Evolutionary conservation across 768 basidiomycete species (phyloP), one percentile per base, ranked within the genome.

Genomic region (Neoboletus magnificus): DNA sequence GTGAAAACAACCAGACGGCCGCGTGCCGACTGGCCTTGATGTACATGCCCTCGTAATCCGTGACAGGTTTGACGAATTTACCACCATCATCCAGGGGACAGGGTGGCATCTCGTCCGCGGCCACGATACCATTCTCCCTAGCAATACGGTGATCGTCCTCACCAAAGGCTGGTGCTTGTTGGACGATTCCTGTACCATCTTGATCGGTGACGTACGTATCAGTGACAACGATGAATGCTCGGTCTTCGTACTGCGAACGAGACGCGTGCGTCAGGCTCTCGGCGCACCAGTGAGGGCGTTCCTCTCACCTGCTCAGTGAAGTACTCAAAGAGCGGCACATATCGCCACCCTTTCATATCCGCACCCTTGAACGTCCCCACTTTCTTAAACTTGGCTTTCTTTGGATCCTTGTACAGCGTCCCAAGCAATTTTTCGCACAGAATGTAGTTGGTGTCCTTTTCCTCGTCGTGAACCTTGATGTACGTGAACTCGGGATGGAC

Each of bases 61-160:
- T 77, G 4, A 98, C 94, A 64, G 92, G 90, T 43, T 82, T 79
- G 7, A 93, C 96, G 74, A 95, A 99, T 58, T 79, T 78, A 9
- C 95, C 93, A 9, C 79, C 76, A 64, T 99, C 96, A 62, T 98
- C 92, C 53, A 99, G 81, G 39, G 97, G 97, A 69, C 94, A 97
- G 0, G 97, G 97, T 0, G 97, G 95, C 82, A 94, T 85, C 71
- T 98, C 95, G 43, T 96, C 95, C 1, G 82, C 77, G 25, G 79
- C 78, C n/a, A 98, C 70, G 50, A 98, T 82, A 20, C 88, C 91
- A 64, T 96, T 82, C 4, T 84, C 84, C 57, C 96, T 80, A 27
- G 91, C 88, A 64, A 99, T 83, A 50, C 97, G 90, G 72, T 98
- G 92, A 81, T 99, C 97, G 65, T 99, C 97, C 70, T 98, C 96